A percentile compares a stretch with the other conserved stretches of the same genome.
Conservation (phyloP, 352 stramenopile species). For the Pythium chondricola region DNA sequence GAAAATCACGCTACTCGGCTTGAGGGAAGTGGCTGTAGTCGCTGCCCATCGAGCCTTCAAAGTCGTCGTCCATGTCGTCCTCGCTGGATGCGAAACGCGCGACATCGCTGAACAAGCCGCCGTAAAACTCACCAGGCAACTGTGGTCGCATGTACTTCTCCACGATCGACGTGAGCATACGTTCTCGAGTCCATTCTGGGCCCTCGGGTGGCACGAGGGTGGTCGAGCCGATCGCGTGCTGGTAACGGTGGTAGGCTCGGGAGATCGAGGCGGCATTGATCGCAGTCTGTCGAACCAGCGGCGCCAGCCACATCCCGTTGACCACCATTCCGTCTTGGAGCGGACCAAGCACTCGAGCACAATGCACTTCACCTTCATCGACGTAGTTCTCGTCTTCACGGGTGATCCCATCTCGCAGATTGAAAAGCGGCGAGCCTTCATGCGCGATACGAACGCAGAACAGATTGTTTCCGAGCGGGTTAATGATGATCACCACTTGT, state of each 20-base stretch:
- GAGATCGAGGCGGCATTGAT: slow-evolving; percentile 75
- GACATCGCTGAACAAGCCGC: slow-evolving; percentile 65
- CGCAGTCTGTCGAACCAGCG: slow-evolving; percentile 75
- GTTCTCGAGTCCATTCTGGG: slow-evolving; percentile 65
- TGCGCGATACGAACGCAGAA: slow-evolving; percentile 81
- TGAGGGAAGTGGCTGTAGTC: slow-evolving; percentile 10
- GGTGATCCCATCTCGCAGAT: slow-evolving; percentile 61
- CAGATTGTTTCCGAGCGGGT: slow-evolving; percentile 77
- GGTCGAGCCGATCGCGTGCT: slow-evolving; percentile 65
- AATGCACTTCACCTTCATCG: slow-evolving; percentile 78
- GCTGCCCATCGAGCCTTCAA: slow-evolving; percentile 10
- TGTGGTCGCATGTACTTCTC: slow-evolving; percentile 79
- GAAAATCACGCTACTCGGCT: too few species aligned
- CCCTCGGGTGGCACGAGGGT: slow-evolving; percentile 45
- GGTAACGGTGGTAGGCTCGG: slow-evolving; percentile 64
- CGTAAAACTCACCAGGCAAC: slow-evolving; percentile 83
- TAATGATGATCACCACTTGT: slow-evolving; percentile 74
- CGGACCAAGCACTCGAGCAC: slow-evolving; percentile 70
- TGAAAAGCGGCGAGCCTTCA: slow-evolving; percentile 74
- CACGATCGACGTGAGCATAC: slow-evolving; percentile 63
- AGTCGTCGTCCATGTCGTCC: slow-evolving; percentile 2
- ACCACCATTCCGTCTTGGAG: slow-evolving; percentile 83
- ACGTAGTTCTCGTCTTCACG: slow-evolving; percentile 71
- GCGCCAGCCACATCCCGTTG: slow-evolving; percentile 72
- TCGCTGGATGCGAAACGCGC: slow-evolving; percentile 19